Conservation (phyloP, 2,329 filamentous ascomycete species). For the Pestalotiopsis fici region DNA sequence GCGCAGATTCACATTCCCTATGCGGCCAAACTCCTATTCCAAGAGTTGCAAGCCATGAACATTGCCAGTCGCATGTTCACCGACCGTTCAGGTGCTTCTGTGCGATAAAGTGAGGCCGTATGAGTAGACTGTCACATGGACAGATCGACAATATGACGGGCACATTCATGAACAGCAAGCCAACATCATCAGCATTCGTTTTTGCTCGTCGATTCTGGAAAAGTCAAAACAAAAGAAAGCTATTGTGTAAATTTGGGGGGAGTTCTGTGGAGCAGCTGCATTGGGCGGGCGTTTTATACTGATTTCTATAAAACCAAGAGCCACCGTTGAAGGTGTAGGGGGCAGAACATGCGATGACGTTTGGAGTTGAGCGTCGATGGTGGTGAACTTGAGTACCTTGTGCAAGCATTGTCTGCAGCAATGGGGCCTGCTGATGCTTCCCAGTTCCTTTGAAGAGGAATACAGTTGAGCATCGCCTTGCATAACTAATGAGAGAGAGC, state of each 20-base stretch:
- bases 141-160: background rate
- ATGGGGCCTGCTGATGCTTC: background rate
- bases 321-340: background rate
- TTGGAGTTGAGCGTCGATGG: background rate
- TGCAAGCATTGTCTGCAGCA: background rate
- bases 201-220: background rate
- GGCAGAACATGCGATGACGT: background rate
- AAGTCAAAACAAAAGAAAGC: background rate
- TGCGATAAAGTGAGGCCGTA: constrained; percentile 48
- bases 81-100: constrained; percentile 73
- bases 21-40: constrained; percentile 96
- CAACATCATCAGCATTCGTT: background rate
- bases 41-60: constrained; percentile 97
- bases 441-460: background rate
- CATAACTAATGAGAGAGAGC: background rate
- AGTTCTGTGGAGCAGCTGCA: constrained; percentile 1
- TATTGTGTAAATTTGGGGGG: background rate
- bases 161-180: background rate
- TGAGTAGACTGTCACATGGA: background rate
- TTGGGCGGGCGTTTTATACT: constrained; percentile 3
- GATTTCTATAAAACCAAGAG: background rate
- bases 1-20: constrained; percentile 98
- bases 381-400: background rate
- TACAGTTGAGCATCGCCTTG: background rate
- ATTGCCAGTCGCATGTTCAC: constrained; percentile 98